Base-by-base conservation (phyloP, 148 eudicot species). In the Spergularia marina region DNA sequence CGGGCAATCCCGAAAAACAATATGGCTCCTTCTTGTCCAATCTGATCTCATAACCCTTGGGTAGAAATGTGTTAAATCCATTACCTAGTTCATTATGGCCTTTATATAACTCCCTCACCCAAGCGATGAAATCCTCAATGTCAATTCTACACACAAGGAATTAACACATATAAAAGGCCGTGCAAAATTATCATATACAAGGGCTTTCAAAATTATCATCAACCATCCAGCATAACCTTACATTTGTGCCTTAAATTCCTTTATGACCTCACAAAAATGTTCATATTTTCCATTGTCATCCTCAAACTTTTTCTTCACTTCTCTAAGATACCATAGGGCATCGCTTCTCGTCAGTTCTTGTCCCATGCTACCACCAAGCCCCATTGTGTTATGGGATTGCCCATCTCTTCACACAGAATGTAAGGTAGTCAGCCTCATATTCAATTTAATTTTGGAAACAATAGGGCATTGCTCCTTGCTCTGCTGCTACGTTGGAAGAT, bases 221-320 rank as follows among this genome's bases (percentile, higher is more conserved):
- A 44, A 7, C 40, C 57, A 41, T 61, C 34, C 14, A 63, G 21
- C 57, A 73, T 23, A 64, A 77, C 0, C 55, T 40, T 78, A 95
- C 97, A 94, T 88, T 84, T 90, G 96, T 63, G 91, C 97, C 84
- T 95, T 95, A 64, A 95, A 95, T 83, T 92, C 94, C 82, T 95
- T 95, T 97, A 95, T 90, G 54, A 95, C 96, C 81, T 95, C 99
- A 79, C 92, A 97, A 73, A 96, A 96, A 81, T 88, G 89, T n/a
- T 91, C 94, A 81, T 96, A 92, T 74, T 92, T 96, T 23, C 91
- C 99, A 78, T 91, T 86, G 80, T 91, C 91, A 74, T 91, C 92
- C 79, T 86, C 89, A 75, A 96, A 95, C 90, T 89, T 88, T 61
- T 95, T 96, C 86, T 95, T 95, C 73, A 92, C 99, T 88, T 95